Evolutionary conservation across 768 basidiomycete species (phyloP).

Genomic region (Hirschioporus abietinus): DNA sequence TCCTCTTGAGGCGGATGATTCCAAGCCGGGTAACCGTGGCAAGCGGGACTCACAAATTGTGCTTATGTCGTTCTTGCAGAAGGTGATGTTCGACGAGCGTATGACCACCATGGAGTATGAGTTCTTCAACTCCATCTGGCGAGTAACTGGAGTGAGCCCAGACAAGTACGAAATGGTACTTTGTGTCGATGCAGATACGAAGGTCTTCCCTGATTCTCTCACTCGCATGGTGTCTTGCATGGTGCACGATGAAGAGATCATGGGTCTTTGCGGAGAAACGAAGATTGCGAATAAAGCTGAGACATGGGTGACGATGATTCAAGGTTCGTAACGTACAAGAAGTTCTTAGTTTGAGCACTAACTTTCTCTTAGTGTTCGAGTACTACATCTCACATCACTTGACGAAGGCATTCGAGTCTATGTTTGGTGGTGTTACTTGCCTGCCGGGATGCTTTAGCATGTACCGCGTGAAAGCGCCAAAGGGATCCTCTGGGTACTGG

Average conservation of each 20-base stretch:
- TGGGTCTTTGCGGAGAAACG: constrained; percentile 99
- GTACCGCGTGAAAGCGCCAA: constrained; percentile 99
- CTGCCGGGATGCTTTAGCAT: constrained; percentile 99
- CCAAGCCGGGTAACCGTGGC: constrained; percentile 96
- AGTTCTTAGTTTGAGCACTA: not conserved
- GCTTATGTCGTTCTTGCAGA: constrained; percentile 96
- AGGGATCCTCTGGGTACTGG: constrained; percentile 94
- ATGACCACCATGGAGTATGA: constrained; percentile 99
- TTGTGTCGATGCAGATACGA: constrained; percentile 97
- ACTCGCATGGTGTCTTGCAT: constrained; percentile 95
- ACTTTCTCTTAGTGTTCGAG: constrained; percentile 73
- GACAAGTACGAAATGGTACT: constrained; percentile 94
- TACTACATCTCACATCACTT: constrained; percentile 99
- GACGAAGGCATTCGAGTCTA: constrained; percentile 98
- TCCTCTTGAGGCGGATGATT: constrained; percentile 78
- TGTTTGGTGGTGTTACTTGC: constrained; percentile 99
- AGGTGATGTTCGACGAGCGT: constrained; percentile 99
- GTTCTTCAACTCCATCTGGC: constrained; percentile 98
- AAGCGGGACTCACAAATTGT: constrained; percentile 99
- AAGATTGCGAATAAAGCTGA: constrained; percentile 99
- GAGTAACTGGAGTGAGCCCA: constrained; percentile 90
- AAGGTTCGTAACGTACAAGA: constrained; percentile 57
- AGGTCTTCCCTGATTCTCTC: constrained; percentile 97
- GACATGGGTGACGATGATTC: constrained; percentile 99
- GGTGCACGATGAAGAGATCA: constrained; percentile 96